Conservation (phyloP, 768 basidiomycete species). For the Tulasnella sp. region DNA sequence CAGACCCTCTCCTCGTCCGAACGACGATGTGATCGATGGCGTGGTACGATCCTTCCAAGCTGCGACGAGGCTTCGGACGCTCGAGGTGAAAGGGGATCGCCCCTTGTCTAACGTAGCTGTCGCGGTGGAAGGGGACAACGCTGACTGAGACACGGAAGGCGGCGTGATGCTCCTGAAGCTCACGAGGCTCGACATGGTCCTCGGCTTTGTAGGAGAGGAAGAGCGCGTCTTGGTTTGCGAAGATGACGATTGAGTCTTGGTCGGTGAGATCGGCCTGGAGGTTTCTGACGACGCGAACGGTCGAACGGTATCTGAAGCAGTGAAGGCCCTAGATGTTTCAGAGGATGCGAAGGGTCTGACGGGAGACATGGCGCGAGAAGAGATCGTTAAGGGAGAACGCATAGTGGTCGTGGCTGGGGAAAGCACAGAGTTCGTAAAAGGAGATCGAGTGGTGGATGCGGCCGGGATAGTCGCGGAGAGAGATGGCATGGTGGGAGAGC, state of each 20-base stretch:
- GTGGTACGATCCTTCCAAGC: slow-evolving; percentile 72
- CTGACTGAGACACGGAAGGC: slow-evolving; percentile 1
- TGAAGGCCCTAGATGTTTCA: background rate
- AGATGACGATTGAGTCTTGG: slow-evolving; percentile 5
- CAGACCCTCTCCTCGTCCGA: slow-evolving; percentile 32
- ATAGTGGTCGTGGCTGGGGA: background rate
- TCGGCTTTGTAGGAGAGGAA: slow-evolving; percentile 39
- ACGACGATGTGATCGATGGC: slow-evolving; percentile 32
- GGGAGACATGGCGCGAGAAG: slow-evolving; percentile 21
- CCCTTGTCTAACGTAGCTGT: background rate
- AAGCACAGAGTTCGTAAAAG: slow-evolving; percentile 29
- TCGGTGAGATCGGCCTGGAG: slow-evolving; percentile 28
- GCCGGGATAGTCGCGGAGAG: background rate
- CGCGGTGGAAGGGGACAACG: background rate
- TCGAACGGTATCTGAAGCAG: background rate
- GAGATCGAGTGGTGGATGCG: slow-evolving; percentile 39
- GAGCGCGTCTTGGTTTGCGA: too few species aligned
- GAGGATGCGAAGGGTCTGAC: slow-evolving; percentile 33
- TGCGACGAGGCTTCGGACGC: slow-evolving; percentile 59
- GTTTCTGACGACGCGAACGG: slow-evolving; percentile 27
- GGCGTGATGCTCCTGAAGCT: slow-evolving; percentile 1
- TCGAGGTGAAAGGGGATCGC: background rate
- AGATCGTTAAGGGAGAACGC: slow-evolving; percentile 1
- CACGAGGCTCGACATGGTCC: slow-evolving; percentile 34
- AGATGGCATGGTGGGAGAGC: slow-evolving; percentile 12